Conservation (phyloP, 352 stramenopile species). For the Blastocystis sp. region DNA sequence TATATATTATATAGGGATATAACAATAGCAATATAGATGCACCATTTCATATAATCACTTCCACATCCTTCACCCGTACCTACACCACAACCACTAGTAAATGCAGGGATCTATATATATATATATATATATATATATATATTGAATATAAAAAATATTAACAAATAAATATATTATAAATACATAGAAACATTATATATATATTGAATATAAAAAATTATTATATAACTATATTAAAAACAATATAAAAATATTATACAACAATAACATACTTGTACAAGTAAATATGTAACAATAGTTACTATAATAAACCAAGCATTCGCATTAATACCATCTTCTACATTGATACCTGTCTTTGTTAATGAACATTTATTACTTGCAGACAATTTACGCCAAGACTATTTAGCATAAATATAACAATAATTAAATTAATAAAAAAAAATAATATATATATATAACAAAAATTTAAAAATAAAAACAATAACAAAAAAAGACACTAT, state of each 20-base stretch:
- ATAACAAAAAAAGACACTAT: constrained; percentile 44
- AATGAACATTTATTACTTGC: constrained; percentile 47
- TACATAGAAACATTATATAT: no score
- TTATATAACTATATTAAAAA: no score
- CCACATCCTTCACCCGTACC: neutral
- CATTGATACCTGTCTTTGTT: constrained; percentile 52
- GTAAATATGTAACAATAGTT: constrained; percentile 75
- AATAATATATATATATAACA: no score
- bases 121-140: no score
- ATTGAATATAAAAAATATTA: no score
- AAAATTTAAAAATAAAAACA: neutral
- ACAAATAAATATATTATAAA: no score
- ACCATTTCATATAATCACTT: no score
- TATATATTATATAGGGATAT: neutral
- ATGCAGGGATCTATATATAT: constrained; percentile 5
- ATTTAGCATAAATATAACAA: constrained; percentile 15
- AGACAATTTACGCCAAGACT: constrained; percentile 5
- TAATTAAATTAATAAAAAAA: constrained; percentile 20
- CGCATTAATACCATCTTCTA: constrained; percentile 62
- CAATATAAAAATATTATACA: no score
- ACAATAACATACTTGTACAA: constrained; percentile 58
- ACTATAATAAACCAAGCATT: constrained; percentile 69
- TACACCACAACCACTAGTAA: constrained; percentile 8
- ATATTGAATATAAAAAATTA: no score
- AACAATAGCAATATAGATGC: no score